Base-by-base conservation (phyloP, 495 filamentous ascomycete genomes). In the Hypoxylon crocopeplum region DNA sequence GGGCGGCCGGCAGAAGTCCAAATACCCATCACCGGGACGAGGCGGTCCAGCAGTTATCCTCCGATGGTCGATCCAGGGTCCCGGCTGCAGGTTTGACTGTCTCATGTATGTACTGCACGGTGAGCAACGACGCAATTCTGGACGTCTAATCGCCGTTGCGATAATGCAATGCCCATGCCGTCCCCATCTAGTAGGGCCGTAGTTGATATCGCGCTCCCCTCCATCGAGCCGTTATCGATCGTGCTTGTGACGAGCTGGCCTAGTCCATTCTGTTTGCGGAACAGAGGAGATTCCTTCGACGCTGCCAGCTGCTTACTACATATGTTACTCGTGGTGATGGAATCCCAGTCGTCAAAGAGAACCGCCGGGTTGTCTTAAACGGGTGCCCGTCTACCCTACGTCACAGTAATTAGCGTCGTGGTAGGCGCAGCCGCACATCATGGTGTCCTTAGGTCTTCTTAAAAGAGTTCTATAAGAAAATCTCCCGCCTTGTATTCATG, bases 21-120 rank as follows among this genome's bases (percentile, higher is more conserved):
- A 56, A 32, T 50, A 54, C 49, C 57, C 49, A 51, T 46, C 25
- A 38, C 56, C 47, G 13, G 54, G 37, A 50, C 45, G 22, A 40
- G 33, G 41, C 36, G 38, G 36, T 42, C 37, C 36, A 48, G 25
- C 13, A 41, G 15, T 21, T 46, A 57, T 58, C 53, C 41, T 49
- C 48, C 59, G 42, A 49, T 54, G 15, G 61, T 52, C 61, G 61
- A 64, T 64, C 54, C 21, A 55, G 49, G 50, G 50, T 56, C 58
- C 50, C 20, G 36, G 17, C 20, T 49, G 49, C 49, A 48, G 49
- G 22, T 53, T n/a, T 20, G 48, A 52, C 25, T 19, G 34, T 32
- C 12, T 40, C 34, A n/a, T 7, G 8, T 17, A 17, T 13, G n/a
- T n/a, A 33, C 20, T 59, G 56, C 40, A 33, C 22, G 20, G 44